Evolutionary conservation across 2,329 filamentous ascomycete species (phyloP), one percentile per base, ranked within the genome.

Genomic region (Iodosphaeria phyllophila): DNA sequence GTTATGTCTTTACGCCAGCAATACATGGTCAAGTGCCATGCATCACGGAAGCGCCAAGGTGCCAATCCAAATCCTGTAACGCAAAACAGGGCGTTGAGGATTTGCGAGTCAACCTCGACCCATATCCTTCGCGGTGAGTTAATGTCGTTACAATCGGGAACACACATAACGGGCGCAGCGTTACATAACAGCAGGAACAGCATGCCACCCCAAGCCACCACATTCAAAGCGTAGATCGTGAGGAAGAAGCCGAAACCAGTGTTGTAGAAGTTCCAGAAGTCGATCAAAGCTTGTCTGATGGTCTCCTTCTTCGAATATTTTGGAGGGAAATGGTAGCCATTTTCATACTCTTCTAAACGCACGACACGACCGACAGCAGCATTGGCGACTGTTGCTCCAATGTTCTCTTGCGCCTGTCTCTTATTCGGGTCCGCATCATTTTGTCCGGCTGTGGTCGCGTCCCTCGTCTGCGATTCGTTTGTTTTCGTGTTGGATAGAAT

Each of bases 131-230:
- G 19, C 2, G 78, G 70, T 0, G 76, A 82, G 39, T 80, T 56
- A 42, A 80, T 72, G 35, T 77, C 58, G 41, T 78, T 61, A 52
- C 78, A 86, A 18, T 54, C 54, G 1, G 63, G 72, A 36, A 59
- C 52, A 54, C 79, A 82, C 76, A 82, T 82, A 30, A 68, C 67
- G 5, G 74, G 72, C 3, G 67, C 56, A 28, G 63, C 79, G 39
- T 82, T 79, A 54, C 73, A 76, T 14, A 92, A 66, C 3, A 92
- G 57, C 11, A 92, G 55, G 50, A 92, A 91, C 17, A 92, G 60
- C 82, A 92, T 92, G 29, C 76, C 80, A 25, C 82, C 82, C 82
- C 82, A 92, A 1, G 77, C 83, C 7, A 92, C 67, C 12, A 92
- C 64, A 34, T 86, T 84, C 29, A 89, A 60, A 8, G 74, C 70